Evolutionary conservation across 331 rosid genomes (phyloP), one percentile per base, ranked within the genome.

Genomic region (Prunus yedoensis): DNA sequence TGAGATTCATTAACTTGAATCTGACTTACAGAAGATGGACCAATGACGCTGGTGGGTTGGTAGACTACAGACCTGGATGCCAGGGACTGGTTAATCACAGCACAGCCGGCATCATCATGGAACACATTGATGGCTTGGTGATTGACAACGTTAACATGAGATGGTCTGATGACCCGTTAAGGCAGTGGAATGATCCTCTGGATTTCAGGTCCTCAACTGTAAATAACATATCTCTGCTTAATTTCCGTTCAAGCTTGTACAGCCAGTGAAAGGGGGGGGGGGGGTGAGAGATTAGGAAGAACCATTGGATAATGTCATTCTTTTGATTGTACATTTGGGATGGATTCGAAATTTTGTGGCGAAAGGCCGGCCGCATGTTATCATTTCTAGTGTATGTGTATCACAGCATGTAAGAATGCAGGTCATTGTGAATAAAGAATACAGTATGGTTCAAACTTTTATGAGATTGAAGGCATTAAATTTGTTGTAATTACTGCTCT

Each of bases 11-110:
- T 76, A 91, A 94, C 84, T 61, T 91, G 91, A 81, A 87, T 61
- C 66, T 94, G 58, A 84, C 87, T 11, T 94, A 83, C 70, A 75
- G 85, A 80, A 88, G 93, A 80, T 75, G 92, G 81, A 94, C 98
- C 20, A 67, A 59, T 2, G 77, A 86, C 75, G 58, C 77, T 18
- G 97, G 86, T 83, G 98, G 96, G 30, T 76, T 86, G 66, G 80
- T 83, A 28, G 98, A 94, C 87, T 94, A 94, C 58, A 89, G 98
- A 68, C 98, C 97, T 51, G 97, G 95, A 53, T 94, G 98, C 81
- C 91, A 85, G 59, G 97, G 85, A 35, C 84, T 94, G 71, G 93
- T 91, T 67, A 83, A 90, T 45, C 98, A 87, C 86, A 51, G 56
- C 14, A 83, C 75, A 2, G 92, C 95, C 0, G 98, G 98, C 35